phyloP scores from a whole-genome alignment of 805 yeast genomes.

The Ogataea trehalophila region DNA sequence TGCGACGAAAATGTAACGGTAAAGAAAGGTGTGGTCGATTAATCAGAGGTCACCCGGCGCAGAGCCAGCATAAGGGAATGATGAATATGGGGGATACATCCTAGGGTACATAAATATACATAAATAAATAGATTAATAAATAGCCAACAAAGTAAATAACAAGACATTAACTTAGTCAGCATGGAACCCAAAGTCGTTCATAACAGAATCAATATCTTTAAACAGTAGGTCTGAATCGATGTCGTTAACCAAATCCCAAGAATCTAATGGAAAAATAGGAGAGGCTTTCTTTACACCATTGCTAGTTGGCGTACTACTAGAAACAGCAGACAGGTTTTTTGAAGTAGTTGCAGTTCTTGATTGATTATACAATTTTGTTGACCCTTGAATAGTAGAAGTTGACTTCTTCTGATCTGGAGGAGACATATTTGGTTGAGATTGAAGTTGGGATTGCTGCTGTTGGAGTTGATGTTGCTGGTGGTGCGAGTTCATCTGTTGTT shows the following conservation, averaged over 20 bases:
- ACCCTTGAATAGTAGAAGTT: not conserved
- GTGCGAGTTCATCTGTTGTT: not conserved
- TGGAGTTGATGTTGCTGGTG: constrained; percentile 8
- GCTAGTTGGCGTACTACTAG: too few species aligned
- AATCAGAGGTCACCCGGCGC: too few species aligned
- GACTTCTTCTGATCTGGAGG: constrained; percentile 11
- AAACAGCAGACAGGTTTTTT: too few species aligned
- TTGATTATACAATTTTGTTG: too few species aligned
- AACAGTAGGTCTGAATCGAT: constrained; percentile 54
- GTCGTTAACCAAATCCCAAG: constrained; percentile 33
- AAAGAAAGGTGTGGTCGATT: too few species aligned
- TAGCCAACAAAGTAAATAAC: not conserved
- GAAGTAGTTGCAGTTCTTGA: too few species aligned
- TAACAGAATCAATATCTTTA: constrained; percentile 83
- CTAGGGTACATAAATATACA: not conserved
- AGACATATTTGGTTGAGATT: constrained; percentile 8
- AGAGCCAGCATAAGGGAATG: too few species aligned
- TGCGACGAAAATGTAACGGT: too few species aligned
- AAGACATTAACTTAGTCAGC: constrained; percentile 32
- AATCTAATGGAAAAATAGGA: constrained; percentile 31
- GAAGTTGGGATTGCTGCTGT: constrained; percentile 12
- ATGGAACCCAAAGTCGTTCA: constrained; percentile 91
- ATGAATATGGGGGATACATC: not conserved
- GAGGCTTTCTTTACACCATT: not conserved
- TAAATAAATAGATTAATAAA: not conserved